phyloP scores from a whole-genome alignment of 2,329 filamentous ascomycete genomes.

The Beauveria medogensis region DNA sequence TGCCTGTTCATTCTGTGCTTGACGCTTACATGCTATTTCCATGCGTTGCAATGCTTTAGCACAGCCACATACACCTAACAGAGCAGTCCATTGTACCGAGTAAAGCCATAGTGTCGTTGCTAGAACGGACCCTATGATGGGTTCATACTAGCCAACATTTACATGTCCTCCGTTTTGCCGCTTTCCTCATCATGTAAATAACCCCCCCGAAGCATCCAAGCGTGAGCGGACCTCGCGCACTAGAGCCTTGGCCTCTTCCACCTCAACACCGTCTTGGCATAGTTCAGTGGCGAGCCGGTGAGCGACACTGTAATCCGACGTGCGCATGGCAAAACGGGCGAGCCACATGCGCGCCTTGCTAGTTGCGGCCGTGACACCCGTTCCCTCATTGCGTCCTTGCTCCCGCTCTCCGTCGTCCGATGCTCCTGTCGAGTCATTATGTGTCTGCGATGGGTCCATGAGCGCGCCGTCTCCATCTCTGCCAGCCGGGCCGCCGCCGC shows the following conservation, averaged over 20 bases:
- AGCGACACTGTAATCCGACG: slow-evolving; percentile 66
- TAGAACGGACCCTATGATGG: neutral
- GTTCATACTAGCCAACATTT: neutral
- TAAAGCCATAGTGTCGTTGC: too few species aligned
- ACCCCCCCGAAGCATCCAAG: slow-evolving; percentile 45
- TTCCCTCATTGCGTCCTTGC: slow-evolving; percentile 42
- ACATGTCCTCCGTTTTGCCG: neutral
- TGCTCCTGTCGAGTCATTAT: slow-evolving; percentile 42
- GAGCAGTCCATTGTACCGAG: too few species aligned
- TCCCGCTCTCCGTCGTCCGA: slow-evolving; percentile 29
- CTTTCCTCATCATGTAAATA: slow-evolving; percentile 9
- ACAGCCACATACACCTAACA: too few species aligned
- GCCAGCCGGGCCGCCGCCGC: slow-evolving; percentile 39
- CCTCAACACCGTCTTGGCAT: slow-evolving; percentile 91
- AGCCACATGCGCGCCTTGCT: slow-evolving; percentile 93
- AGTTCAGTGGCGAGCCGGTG: slow-evolving; percentile 81
- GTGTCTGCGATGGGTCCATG: slow-evolving; percentile 43
- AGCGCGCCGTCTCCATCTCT: slow-evolving; percentile 33
- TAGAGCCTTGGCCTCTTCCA: slow-evolving; percentile 92
- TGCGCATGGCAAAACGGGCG: slow-evolving; percentile 69
- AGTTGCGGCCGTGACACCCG: slow-evolving; percentile 84
- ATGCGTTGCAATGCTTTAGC: too few species aligned
- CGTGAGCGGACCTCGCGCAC: slow-evolving; percentile 78
- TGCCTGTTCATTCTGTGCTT: neutral
- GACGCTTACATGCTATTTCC: too few species aligned